Evolutionary conservation across 2,329 filamentous ascomycete genomes (phyloP), one percentile per base, ranked within the genome.

Genomic region (Apiospora saccharicola): DNA sequence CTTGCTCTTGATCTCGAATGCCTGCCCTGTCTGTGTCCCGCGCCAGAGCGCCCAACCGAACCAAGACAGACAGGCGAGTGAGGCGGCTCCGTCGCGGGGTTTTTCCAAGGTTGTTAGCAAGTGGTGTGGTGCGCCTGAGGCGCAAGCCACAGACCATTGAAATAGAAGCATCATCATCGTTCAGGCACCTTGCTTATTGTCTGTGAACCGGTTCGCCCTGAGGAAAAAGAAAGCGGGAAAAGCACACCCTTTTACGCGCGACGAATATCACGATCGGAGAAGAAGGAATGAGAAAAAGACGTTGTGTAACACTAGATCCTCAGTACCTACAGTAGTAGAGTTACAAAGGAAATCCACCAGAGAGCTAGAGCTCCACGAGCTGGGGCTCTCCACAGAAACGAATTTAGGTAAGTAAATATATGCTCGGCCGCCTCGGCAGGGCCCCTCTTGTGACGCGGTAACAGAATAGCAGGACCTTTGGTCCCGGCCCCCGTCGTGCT

Each of bases 361-460:
- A 24, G 46, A 41, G 14, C 22, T 12, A 61, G 34, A 30, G 26
- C 26, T 30, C 26, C 22, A 14, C 14, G 16, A 61, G 30, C 30
- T 41, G 57, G 34, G 13, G 57, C 30, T 13, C 57, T 64, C 57
- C 34, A 22, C 57, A 64, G 3, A 64, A 64, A 41, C 10, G 7
- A 22, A 22, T 57, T 34, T 30, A 37, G 16, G 16, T 57, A 34
- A n/a, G 47, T n/a, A 49, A n/a, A 26, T n/a, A 49, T 10, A 26
- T 26, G 51, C 26, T 57, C 53, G 30, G 53, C 13, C 57, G 30
- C 34, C 57, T 64, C 57, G 57, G 57, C 34, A 64, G 19, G 44
- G 57, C 57, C 57, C 57, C 57, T 41, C 57, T 61, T 37, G 57
- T 64, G 37, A 64, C 57, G 57, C 30, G 34, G 57, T 64, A 41